phyloP scores from a whole-genome alignment of 73 alveolate species.

The Paramecium octaurelia region DNA sequence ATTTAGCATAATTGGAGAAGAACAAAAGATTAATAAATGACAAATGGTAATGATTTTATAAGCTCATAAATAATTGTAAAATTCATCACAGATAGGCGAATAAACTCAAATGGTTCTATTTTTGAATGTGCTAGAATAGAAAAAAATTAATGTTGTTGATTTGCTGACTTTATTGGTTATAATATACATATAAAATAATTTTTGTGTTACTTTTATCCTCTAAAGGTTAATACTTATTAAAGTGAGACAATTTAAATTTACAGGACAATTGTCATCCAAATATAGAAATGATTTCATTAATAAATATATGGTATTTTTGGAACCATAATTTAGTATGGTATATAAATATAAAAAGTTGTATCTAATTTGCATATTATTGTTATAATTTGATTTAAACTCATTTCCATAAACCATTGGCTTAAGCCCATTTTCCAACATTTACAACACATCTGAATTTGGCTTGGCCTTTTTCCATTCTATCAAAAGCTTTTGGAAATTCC shows the following conservation, averaged over 20 bases:
- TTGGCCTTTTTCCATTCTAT: constrained; percentile 64
- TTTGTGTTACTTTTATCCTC: neutral
- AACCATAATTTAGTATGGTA: neutral
- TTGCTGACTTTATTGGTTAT: neutral
- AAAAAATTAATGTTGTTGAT: neutral
- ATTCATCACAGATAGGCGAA: neutral
- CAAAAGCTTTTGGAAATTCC: constrained; percentile 74
- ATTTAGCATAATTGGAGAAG: neutral
- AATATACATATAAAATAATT: neutral
- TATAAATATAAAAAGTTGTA: neutral
- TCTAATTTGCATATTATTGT: neutral
- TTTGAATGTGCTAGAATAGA: neutral
- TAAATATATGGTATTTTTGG: neutral
- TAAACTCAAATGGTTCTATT: too few relatives aligned
- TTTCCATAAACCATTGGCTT: constrained; percentile 26
- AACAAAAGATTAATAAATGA: neutral
- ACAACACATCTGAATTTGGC: constrained; percentile 70
- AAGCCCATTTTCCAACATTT: constrained; percentile 62
- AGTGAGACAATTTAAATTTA: neutral
- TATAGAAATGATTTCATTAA: too few relatives aligned
- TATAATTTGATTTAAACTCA: neutral
- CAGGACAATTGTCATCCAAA: too few relatives aligned
- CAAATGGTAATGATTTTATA: neutral
- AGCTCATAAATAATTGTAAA: neutral
- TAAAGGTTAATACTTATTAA: neutral